A percentile compares a stretch with the other conserved stretches of the same genome.
phyloP scores from a whole-genome alignment of 2,329 filamentous ascomycete genomes.

The Clarireedia hainanense region DNA sequence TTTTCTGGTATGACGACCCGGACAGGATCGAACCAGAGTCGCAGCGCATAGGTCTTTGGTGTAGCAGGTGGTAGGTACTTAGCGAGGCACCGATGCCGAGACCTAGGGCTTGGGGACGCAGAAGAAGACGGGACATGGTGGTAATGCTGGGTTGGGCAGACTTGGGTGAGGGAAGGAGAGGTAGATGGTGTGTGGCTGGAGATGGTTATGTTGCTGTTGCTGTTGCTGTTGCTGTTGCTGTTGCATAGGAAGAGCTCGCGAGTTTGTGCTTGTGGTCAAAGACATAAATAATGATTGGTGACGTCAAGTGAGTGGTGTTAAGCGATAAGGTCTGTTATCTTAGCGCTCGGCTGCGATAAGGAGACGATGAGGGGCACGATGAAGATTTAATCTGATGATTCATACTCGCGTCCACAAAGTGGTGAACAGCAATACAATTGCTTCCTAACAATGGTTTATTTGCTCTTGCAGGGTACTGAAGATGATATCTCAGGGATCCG shows the following conservation, averaged over 20 bases:
- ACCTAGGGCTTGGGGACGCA: constrained; percentile 27
- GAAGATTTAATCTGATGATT: too few species aligned
- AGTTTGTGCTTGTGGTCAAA: too few species aligned
- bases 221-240: too few species aligned
- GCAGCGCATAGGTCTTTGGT: constrained; percentile 28
- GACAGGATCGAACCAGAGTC: constrained; percentile 19
- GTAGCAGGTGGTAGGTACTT: constrained; percentile 22
- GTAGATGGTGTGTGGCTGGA: neutral
- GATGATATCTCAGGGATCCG: too few species aligned
- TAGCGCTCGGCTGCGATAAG: too few species aligned
- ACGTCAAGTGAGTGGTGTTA: neutral
- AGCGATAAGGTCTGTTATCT: neutral
- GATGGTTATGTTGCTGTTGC: neutral
- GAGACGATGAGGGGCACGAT: too few species aligned
- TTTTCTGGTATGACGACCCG: constrained; percentile 14
- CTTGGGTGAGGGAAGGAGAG: neutral
- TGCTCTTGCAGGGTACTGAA: too few species aligned
- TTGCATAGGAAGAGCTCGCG: too few species aligned
- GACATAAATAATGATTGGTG: neutral
- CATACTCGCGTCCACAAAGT: too few species aligned
- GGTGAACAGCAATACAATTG: too few species aligned
- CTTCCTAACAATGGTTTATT: too few species aligned
- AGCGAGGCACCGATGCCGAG: constrained; percentile 32
- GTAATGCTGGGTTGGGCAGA: neutral
- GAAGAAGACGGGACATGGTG: constrained; percentile 26